Percentiles rank a stretch among this genome's conserved stretches.
phyloP scores from a whole-genome alignment of 345 rosid genomes.

The Mallotus nudiflorus region DNA sequence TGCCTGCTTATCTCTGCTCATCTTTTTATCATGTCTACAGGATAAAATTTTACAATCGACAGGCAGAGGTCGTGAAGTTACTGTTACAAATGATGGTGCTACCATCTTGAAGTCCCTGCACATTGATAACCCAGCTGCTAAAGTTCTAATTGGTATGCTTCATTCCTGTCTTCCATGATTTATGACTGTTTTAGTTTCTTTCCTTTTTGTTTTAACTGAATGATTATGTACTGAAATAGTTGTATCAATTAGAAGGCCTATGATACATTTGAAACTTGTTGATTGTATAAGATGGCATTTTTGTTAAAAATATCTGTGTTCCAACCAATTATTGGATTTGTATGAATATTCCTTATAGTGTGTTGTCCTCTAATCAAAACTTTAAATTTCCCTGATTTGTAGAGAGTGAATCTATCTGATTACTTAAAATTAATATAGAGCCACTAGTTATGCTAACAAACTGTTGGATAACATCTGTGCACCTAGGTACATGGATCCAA shows the following conservation, averaged over 20 bases:
- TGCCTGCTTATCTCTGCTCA: conserved; percentile 20
- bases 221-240: background rate
- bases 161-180: background rate
- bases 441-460: background rate
- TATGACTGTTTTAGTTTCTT: background rate
- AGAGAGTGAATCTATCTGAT: no score
- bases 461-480: background rate
- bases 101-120: conserved; percentile 94
- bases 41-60: conserved; percentile 98
- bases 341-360: background rate
- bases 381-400: no score
- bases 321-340: background rate
- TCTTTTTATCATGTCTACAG: conserved; percentile 33
- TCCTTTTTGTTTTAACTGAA: background rate
- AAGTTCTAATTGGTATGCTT: conserved; percentile 88
- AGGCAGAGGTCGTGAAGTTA: conserved; percentile 74
- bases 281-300: background rate
- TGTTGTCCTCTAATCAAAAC: no score
- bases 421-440: background rate
- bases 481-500: conserved; percentile 4
- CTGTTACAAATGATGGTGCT: conserved; percentile 97
- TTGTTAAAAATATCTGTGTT: background rate
- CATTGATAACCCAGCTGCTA: conserved; percentile 95
- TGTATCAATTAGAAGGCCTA: background rate
- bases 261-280: background rate